Conservation (phyloP, 1,284 basidiomycete genomes). For the Ceratobasidium sp. region DNA sequence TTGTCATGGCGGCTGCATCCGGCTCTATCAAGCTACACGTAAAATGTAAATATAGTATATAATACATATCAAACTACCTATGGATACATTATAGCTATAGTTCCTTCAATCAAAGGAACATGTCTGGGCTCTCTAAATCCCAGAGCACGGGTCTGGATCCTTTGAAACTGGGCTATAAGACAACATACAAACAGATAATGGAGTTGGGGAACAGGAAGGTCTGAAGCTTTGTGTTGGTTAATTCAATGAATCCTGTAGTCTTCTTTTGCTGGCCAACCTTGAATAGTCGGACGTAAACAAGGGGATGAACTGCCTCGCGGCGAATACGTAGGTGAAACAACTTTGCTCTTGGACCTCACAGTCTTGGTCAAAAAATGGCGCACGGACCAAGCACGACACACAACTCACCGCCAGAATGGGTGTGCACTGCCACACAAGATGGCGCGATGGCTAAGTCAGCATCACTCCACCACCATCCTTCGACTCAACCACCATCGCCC, state of each 20-base stretch:
- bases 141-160: background rate
- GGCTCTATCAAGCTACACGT: background rate
- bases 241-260: background rate
- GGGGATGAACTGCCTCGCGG: background rate
- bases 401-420: no score
- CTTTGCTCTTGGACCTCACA: no score
- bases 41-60: background rate
- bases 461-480: no score
- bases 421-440: no score
- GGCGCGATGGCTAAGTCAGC: no score
- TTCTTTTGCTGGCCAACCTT: background rate
- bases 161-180: background rate
- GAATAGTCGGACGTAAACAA: background rate
- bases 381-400: no score
- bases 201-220: conserved; percentile 10
- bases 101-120: background rate
- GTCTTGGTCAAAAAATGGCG: no score
- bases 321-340: background rate
- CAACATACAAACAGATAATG: conserved; percentile 6
- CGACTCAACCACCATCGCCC: no score
- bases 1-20: background rate
- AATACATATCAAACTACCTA: background rate
- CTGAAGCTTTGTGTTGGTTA: background rate
- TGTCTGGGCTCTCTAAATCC: conserved; percentile 23
- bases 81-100: no score